Evolutionary conservation across 169 alveolate species (phyloP), one percentile per base, ranked within the genome.

Genomic region (Fabrea salina): DNA sequence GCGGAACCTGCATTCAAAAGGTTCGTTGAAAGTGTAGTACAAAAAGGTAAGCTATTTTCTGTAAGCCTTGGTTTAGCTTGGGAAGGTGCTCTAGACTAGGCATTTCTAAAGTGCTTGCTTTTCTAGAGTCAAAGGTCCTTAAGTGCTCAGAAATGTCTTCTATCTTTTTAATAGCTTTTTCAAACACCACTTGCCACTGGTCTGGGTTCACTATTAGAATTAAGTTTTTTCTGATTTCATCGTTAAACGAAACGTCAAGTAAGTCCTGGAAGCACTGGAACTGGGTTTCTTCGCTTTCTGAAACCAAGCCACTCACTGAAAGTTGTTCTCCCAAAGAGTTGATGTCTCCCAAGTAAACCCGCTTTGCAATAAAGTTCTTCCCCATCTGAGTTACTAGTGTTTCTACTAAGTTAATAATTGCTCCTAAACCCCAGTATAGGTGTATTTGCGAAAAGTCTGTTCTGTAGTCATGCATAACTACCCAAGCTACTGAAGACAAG

Each of bases 261-360:
- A 61, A 3, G 50, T 61, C 74, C 27, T 61, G 74, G 1, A 61
- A 37, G 50, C 74, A 61, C 50, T 61, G 74, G 54, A 61, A 61
- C 16, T 61, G 74, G n/a, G 39, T 37, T 7, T 25, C 25, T 61
- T 16, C 50, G 49, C 39, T 51, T 32, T 61, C 39, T 33, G 25
- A 8, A 16, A 27, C 13, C 41, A 61, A 27, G 74, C 74, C 74
- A 3, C 50, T 61, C 13, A 61, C 39, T 16, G 51, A 16, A 61
- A 61, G 27, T 27, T 61, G 41, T 35, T 61, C 74, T 61, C 74
- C 74, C 25, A 61, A 11, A 1, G 16, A 61, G 74, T 61, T 61
- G 16, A 35, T 30, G 49, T 61, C 74, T 16, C 39, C 74, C 39
- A 61, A 37, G 1, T 16, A 2, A 16, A 30, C 16, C 13, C 54